phyloP scores from a whole-genome alignment of 176 grass and related monocot species.

The Raddia guianensis region DNA sequence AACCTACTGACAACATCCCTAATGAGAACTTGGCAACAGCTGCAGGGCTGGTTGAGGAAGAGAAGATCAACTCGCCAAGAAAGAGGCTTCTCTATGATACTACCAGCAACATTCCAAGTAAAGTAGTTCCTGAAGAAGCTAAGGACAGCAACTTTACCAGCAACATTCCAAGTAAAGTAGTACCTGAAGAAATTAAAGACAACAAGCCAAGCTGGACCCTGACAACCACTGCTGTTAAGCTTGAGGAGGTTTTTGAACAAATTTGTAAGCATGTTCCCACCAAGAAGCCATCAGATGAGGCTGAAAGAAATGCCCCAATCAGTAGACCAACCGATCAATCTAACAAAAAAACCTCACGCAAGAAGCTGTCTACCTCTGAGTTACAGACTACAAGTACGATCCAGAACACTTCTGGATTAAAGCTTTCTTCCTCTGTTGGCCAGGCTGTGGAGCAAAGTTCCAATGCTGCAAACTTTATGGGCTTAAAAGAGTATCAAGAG shows the following conservation, averaged over 20 bases:
- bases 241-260: conserved; percentile 19
- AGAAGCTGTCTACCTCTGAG: conserved; percentile 7
- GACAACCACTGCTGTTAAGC: conserved; percentile 12
- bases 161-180: background rate
- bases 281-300: conserved; percentile 10
- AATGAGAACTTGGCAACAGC: background rate
- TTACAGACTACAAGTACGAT: conserved; percentile 2
- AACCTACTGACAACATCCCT: background rate
- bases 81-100: conserved; percentile 9
- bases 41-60: background rate
- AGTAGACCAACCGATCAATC: background rate
- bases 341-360: conserved; percentile 15
- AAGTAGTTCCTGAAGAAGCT: conserved; percentile 14
- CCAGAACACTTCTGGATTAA: conserved; percentile 23
- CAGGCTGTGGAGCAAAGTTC: conserved; percentile 21
- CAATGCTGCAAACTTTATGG: conserved; percentile 29
- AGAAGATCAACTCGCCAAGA: conserved; percentile 9
- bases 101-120: conserved; percentile 1
- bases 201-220: conserved; percentile 11
- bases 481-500: conserved; percentile 53
- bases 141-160: background rate
- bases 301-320: conserved; percentile 5
- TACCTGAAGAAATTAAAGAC: conserved; percentile 10
- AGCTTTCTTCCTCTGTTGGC: conserved; percentile 15
- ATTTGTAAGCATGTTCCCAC: background rate